These are phyloP conservation scores for Mycosarcoma mackinlayi DNA, from an alignment of 1,284 basidiomycete genomes.

Conservation along the genomic window DNA sequence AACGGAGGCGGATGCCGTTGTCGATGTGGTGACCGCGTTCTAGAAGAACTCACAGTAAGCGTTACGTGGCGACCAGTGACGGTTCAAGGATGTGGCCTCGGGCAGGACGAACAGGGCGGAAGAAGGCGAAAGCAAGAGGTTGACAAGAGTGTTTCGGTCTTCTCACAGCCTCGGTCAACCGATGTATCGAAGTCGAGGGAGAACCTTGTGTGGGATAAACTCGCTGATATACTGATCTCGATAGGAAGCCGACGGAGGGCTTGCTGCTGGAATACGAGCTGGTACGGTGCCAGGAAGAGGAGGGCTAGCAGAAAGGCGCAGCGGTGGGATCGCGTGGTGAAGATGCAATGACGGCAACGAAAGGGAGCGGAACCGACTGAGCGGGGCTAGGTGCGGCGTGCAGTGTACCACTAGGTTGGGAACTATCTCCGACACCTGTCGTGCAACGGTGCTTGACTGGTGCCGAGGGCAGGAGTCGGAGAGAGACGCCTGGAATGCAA, in stretches of 20 bases:
- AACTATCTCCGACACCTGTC: slow-evolving; percentile 26
- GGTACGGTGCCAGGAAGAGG: neutral
- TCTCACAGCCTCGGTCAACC: slow-evolving; percentile 39
- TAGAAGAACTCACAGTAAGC: neutral
- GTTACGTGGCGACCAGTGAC: neutral
- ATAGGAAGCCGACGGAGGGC: slow-evolving; percentile 26
- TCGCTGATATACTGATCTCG: slow-evolving; percentile 10
- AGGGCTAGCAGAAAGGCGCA: slow-evolving; percentile 3
- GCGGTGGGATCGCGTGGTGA: slow-evolving; percentile 23
- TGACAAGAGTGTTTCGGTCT: slow-evolving; percentile 7
- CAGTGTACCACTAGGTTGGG: slow-evolving; percentile 26
- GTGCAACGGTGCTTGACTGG: slow-evolving; percentile 2
- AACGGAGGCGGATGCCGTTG: neutral
- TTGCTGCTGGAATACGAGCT: slow-evolving; percentile 2
- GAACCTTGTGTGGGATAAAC: slow-evolving; percentile 32
- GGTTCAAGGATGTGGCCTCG: neutral
- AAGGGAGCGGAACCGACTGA: slow-evolving; percentile 13
- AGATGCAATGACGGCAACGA: slow-evolving; percentile 16
- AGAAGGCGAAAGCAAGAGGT: slow-evolving; percentile 10
- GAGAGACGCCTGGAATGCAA: neutral
- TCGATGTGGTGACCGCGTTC: neutral
- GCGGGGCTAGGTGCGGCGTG: slow-evolving; percentile 14
- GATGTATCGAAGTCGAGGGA: slow-evolving; percentile 40
- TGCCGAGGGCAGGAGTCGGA: slow-evolving; percentile 13
- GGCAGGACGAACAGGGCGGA: neutral